Conservation (phyloP, 2,329 filamentous ascomycete species). For the Neofusicoccum ribis region DNA sequence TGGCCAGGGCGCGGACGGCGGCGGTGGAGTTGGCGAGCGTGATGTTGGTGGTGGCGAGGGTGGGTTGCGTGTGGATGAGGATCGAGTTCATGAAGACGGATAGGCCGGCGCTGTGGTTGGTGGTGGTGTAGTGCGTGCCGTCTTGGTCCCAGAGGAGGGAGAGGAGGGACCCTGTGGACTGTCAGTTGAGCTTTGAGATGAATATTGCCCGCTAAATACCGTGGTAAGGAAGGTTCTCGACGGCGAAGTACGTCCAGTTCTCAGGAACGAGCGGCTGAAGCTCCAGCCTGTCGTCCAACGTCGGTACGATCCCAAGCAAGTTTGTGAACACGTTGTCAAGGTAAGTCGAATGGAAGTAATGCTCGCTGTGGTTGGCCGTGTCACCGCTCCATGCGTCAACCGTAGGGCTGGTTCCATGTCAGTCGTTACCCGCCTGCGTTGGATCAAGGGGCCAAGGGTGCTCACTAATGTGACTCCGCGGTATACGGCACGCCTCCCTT, state of each 20-base stretch:
- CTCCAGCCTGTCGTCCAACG: conserved; percentile 38
- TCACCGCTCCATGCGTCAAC: conserved; percentile 40
- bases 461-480: conserved; percentile 44
- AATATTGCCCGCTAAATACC: conserved; percentile 23
- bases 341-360: conserved; percentile 49
- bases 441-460: no score
- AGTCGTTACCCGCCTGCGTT: no score
- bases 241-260: conserved; percentile 41
- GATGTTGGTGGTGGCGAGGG: conserved; percentile 22
- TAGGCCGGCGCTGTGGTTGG: conserved; percentile 31
- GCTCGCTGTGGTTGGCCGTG: conserved; percentile 39
- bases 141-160: conserved; percentile 44
- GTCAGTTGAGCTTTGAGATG: no score
- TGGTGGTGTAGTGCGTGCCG: conserved; percentile 40
- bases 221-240: conserved; percentile 48
- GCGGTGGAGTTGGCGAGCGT: conserved; percentile 22
- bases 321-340: conserved; percentile 49
- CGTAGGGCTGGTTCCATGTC: conserved; percentile 27
- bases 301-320: conserved; percentile 44
- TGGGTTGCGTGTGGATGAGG: conserved; percentile 29
- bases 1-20: conserved; percentile 24
- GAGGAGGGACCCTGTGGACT: conserved; percentile 30
- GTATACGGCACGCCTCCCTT: conserved; percentile 46
- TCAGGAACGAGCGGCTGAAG: conserved; percentile 44
- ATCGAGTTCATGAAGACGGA: conserved; percentile 41